Conservation (phyloP, 495 filamentous ascomycete genomes). For the Cercophora samala region DNA sequence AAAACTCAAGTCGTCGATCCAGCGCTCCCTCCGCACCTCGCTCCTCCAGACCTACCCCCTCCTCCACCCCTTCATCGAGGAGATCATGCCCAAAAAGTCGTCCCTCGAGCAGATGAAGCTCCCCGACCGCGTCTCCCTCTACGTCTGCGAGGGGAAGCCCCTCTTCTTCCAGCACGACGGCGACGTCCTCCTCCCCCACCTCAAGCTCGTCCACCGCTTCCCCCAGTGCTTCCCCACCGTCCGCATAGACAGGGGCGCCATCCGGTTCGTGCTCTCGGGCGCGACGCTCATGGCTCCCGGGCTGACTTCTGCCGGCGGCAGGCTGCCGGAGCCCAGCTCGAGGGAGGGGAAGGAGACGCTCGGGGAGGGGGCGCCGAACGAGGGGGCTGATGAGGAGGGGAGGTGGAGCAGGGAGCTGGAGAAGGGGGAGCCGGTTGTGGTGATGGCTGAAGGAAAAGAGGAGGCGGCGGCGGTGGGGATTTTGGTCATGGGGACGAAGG, state of each 20-base stretch:
- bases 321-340: slow-evolving; percentile 53
- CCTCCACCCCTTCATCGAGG: slow-evolving; percentile 85
- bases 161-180: slow-evolving; percentile 92
- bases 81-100: slow-evolving; percentile 93
- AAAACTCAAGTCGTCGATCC: slow-evolving; percentile 96
- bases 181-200: slow-evolving; percentile 66
- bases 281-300: slow-evolving; percentile 95
- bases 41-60: slow-evolving; percentile 80
- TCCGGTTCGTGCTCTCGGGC: slow-evolving; percentile 90
- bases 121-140: slow-evolving; percentile 84
- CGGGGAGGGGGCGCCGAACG: slow-evolving; percentile 44
- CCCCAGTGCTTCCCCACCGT: slow-evolving; percentile 61
- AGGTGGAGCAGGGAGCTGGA: slow-evolving; percentile 59
- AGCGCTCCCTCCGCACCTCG: slow-evolving; percentile 78
- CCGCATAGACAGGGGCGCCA: slow-evolving; percentile 87
- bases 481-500: slow-evolving; percentile 82
- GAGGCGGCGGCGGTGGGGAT: slow-evolving; percentile 84
- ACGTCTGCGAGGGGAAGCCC: slow-evolving; percentile 69
- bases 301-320: slow-evolving; percentile 74
- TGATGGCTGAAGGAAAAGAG: slow-evolving; percentile 90
- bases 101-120: slow-evolving; percentile 88
- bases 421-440: slow-evolving; percentile 76
- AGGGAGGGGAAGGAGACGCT: slow-evolving; percentile 23
- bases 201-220: slow-evolving; percentile 70
- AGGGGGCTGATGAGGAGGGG: slow-evolving; percentile 45